A percentile compares a stretch with the other conserved stretches of the same genome.
phyloP scores from a whole-genome alignment of 2,329 filamentous ascomycete genomes.

The Calonectria montana region DNA sequence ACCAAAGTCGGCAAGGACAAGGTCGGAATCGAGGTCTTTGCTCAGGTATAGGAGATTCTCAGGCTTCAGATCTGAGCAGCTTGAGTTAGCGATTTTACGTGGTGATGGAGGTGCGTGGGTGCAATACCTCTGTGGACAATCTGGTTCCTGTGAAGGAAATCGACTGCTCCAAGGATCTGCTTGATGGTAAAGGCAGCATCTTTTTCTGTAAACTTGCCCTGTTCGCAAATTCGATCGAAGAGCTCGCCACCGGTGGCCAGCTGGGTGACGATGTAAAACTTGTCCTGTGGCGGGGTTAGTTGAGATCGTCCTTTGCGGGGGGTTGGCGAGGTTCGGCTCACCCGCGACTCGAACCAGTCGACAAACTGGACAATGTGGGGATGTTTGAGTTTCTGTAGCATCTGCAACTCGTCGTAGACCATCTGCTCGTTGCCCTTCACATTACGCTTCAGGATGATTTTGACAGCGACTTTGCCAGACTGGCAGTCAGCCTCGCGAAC shows the following conservation, averaged over 20 bases:
- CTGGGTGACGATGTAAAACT: constrained; percentile 99
- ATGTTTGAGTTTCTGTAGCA: constrained; percentile 91
- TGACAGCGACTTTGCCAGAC: constrained; percentile 89
- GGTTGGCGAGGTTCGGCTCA: constrained; percentile 55
- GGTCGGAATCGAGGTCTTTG: constrained; percentile 78
- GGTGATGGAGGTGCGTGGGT: neutral
- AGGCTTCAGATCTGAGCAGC: constrained; percentile 88
- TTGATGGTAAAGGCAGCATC: constrained; percentile 96
- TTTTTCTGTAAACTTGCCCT: constrained; percentile 98
- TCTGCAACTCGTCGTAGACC: constrained; percentile 96
- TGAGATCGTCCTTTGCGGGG: constrained; percentile 11
- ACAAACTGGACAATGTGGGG: constrained; percentile 97
- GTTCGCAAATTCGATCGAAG: constrained; percentile 97
- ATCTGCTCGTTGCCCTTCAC: constrained; percentile 98
- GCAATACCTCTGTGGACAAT: constrained; percentile 90
- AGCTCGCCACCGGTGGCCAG: constrained; percentile 95
- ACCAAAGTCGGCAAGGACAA: constrained; percentile 96
- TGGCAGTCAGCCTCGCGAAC: constrained; percentile 93
- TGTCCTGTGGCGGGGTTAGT: constrained; percentile 73
- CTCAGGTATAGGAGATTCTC: constrained; percentile 97
- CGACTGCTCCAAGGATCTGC: constrained; percentile 91
- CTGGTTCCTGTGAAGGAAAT: constrained; percentile 94
- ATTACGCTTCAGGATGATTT: constrained; percentile 99
- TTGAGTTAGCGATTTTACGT: constrained; percentile 7
- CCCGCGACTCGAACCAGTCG: constrained; percentile 99